These are phyloP conservation scores for Rhodotorula sp. DNA, from an alignment of 1,284 basidiomycete species.

Conservation along the genomic window DNA sequence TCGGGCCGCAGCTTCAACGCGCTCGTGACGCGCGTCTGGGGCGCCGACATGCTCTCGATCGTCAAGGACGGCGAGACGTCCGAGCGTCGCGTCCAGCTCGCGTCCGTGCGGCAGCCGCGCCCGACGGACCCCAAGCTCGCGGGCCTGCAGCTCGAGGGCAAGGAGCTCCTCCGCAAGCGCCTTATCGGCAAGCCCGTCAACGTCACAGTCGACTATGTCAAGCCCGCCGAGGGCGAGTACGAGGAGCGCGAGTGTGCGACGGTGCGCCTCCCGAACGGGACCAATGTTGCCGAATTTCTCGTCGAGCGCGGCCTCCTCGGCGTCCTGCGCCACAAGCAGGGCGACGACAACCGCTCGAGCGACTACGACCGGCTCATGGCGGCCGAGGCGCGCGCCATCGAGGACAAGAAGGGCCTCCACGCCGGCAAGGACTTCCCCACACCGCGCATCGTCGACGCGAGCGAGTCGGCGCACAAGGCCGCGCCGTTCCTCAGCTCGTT, in stretches of 20 bases:
- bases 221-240: conserved; percentile 88
- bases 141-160: conserved; percentile 85
- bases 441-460: conserved; percentile 79
- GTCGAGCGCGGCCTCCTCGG: conserved; percentile 90
- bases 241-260: conserved; percentile 91
- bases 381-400: conserved; percentile 74
- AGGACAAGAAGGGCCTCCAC: conserved; percentile 84
- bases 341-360: conserved; percentile 90
- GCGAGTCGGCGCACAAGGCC: conserved; percentile 76
- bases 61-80: conserved; percentile 65
- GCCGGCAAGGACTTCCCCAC: conserved; percentile 79
- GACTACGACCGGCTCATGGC: conserved; percentile 95
- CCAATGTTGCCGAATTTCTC: conserved; percentile 84
- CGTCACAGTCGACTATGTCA: conserved; percentile 81
- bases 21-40: conserved; percentile 84
- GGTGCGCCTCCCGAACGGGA: conserved; percentile 57
- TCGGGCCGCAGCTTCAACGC: conserved; percentile 65
- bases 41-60: conserved; percentile 84
- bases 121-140: conserved; percentile 83
- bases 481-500: conserved; percentile 78
- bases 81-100: conserved; percentile 80
- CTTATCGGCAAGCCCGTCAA: conserved; percentile 87
- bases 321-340: conserved; percentile 82
- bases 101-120: conserved; percentile 50
- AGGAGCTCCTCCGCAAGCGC: conserved; percentile 83